Percentiles rank a stretch among this genome's conserved stretches.
These are phyloP conservation scores for Plasmodium adleri DNA, from an alignment of 169 alveolate species.

Conservation along the genomic window DNA sequence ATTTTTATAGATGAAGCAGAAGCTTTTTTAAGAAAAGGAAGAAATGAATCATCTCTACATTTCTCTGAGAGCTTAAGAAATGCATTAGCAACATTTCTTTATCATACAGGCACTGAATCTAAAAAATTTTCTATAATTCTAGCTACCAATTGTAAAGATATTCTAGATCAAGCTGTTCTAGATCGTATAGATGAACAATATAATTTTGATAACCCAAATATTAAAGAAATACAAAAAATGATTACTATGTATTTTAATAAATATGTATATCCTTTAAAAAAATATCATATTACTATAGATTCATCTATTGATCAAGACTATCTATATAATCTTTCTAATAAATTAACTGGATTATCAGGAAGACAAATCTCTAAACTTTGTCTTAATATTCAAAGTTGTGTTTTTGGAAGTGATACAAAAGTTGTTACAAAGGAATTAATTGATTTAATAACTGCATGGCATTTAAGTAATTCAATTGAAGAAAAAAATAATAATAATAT, in stretches of 20 bases:
- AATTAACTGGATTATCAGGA: constrained; percentile 95
- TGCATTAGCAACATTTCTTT: constrained; percentile 93
- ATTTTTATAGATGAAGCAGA: constrained; percentile 99
- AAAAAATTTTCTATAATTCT: constrained; percentile 93
- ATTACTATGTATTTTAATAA: constrained; percentile 92
- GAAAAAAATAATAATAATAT: too few species aligned
- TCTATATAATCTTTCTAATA: constrained; percentile 88
- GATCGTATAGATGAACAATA: constrained; percentile 96
- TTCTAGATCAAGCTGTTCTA: constrained; percentile 95
- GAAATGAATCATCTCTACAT: constrained; percentile 81
- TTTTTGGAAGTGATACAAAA: constrained; percentile 75
- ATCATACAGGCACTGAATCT: constrained; percentile 97
- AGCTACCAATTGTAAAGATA: constrained; percentile 96
- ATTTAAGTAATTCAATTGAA: constrained; percentile 56
- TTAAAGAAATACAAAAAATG: constrained; percentile 92
- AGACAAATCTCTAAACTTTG: constrained; percentile 93
- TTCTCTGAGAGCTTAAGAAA: constrained; percentile 95
- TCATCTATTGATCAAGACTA: constrained; percentile 85
- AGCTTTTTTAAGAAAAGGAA: constrained; percentile 95
- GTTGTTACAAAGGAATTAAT: constrained; percentile 68
- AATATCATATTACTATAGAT: constrained; percentile 83
- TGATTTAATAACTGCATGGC: constrained; percentile 57
- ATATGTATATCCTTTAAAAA: constrained; percentile 88
- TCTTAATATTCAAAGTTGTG: constrained; percentile 66
- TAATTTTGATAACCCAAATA: constrained; percentile 94